Base-by-base conservation (phyloP, 805 yeast species). In the Saccharomycopsis sp. region DNA sequence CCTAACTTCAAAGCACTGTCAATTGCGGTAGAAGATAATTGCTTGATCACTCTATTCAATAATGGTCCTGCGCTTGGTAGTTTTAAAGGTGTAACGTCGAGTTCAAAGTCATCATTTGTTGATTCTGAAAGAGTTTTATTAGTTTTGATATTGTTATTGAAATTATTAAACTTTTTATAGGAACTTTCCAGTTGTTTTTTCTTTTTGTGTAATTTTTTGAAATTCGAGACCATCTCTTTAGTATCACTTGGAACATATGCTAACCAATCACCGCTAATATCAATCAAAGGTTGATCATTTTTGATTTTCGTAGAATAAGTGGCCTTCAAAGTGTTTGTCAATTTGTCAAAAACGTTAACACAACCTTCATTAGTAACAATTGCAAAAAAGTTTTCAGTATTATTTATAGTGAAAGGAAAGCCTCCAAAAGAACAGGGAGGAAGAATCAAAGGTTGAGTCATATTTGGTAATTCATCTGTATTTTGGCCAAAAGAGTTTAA, bases 21-120 rank as follows among this genome's bases (percentile, higher is more conserved):
- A 14, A 75, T 54, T 0, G 82, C 76, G 2, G 69, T 61, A 41
- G 65, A 63, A 2, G 79, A 71, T 12, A 76, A 49, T 13, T 64
- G 60, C 9, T 69, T 64, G 39, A 75, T 52, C 1, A 76, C 17
- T 23, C 36, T 36, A 17, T 37, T 33, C n/a, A 44, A 26, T 5
- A 44, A 9, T 15, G 46, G 44, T 12, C 40, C 42, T 6, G 42
- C 29, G 5, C 21, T 34, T 3, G 48, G 48, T 10, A 44, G 28
- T 18, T 17, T 41, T 19, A 44, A 28, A 2, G 46, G 45, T 2
- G 45, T 37, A 12, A 44, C 34, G 21, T 37, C 41, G 5, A 41
- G 13, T 17, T 34, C 37, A n/a, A 19, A 15, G 10, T 28, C 34
- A 25, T 27, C 31, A 13, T 25, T 19, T 6, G 18, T 23, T 6